Evolutionary conservation across 306 rosid genomes (phyloP).

Genomic region (Prunus davidiana): DNA sequence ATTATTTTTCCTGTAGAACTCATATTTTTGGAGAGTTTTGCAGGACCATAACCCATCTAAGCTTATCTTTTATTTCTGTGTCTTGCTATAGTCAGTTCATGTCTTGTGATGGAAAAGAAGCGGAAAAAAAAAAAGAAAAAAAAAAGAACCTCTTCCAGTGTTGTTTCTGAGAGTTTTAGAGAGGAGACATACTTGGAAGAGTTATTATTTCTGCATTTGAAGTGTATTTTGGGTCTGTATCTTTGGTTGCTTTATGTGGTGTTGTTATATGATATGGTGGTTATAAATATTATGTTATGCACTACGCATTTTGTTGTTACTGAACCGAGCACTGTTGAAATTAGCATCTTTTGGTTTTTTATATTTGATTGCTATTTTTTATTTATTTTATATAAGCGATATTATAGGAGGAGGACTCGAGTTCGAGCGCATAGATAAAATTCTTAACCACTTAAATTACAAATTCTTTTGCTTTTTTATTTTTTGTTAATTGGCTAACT

Average conservation of each 20-base stretch:
- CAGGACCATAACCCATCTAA: conserved; percentile 8
- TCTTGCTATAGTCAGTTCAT: neutral
- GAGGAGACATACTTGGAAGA: neutral
- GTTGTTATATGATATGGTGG: neutral
- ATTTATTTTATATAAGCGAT: too few relatives aligned
- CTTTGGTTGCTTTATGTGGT: neutral
- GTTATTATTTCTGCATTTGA: neutral
- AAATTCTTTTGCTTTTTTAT: too few relatives aligned
- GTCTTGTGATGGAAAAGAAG: neutral
- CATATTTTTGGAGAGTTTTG: conserved; percentile 18
- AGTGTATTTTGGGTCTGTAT: neutral
- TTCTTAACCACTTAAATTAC: too few relatives aligned
- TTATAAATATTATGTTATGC: neutral
- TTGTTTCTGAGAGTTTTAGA: conserved; percentile 9
- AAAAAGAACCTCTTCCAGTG: neutral
- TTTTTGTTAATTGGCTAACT: too few relatives aligned
- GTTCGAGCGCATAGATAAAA: too few relatives aligned
- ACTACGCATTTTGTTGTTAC: neutral
- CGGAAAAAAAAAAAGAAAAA: neutral
- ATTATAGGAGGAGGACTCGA: too few relatives aligned
- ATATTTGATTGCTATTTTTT: too few relatives aligned
- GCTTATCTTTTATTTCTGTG: neutral
- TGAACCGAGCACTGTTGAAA: neutral
- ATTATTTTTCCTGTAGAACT: conserved; percentile 10
- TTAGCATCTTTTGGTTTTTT: neutral